phyloP scores from a whole-genome alignment of 1,139 yeast species.

The Sugiyamaella xylanicola region DNA sequence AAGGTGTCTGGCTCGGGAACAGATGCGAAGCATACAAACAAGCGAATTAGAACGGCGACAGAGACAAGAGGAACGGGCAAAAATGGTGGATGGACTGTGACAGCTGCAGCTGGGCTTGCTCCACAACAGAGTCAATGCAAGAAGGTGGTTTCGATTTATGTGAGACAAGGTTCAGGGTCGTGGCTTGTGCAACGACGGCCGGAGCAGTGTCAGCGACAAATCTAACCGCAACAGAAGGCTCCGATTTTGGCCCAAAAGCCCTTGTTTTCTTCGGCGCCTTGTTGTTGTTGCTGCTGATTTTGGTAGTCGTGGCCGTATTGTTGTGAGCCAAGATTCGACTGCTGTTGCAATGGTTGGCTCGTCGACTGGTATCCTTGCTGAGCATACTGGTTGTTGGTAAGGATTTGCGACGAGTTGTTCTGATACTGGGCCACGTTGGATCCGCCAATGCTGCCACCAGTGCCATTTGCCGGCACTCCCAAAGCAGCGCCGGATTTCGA shows the following conservation, averaged over 20 bases:
- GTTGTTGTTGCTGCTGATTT: conserved; percentile 30
- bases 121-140: background rate
- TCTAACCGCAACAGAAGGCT: conserved; percentile 40
- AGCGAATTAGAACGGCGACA: too few species aligned
- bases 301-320: conserved; percentile 26
- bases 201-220: conserved; percentile 2
- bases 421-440: conserved; percentile 17
- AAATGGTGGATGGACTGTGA: background rate
- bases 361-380: conserved; percentile 32
- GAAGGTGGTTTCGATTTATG: background rate
- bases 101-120: background rate
- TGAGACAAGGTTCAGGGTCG: background rate
- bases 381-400: conserved; percentile 24
- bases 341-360: conserved; percentile 27
- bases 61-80: background rate
- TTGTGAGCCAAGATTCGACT: conserved; percentile 25
- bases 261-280: conserved; percentile 32
- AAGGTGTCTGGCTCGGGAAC: background rate
- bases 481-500: conserved; percentile 23
- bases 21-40: background rate
- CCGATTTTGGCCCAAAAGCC: conserved; percentile 41
- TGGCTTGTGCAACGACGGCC: background rate
- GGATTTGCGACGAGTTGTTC: conserved; percentile 24
- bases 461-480: conserved; percentile 24
- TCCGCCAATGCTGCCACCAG: conserved; percentile 18